These are phyloP conservation scores for Alternaria conjuncta DNA, from an alignment of 2,329 filamentous ascomycete genomes.

Conservation along the genomic window DNA sequence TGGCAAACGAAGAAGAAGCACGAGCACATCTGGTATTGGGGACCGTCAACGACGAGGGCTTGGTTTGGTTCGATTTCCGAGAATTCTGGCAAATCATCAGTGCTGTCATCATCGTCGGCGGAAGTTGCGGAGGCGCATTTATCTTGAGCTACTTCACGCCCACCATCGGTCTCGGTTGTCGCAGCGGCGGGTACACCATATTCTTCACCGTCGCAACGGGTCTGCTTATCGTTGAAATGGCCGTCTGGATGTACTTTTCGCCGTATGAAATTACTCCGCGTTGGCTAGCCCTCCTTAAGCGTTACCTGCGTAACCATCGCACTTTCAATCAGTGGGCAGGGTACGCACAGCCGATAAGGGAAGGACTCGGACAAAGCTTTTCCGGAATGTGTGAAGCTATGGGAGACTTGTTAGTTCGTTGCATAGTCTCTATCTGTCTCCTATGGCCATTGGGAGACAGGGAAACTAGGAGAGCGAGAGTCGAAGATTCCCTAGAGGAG, in stretches of 20 bases:
- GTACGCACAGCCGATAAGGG: constrained; percentile 12
- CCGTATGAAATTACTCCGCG: constrained; percentile 23
- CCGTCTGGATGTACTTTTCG: constrained; percentile 42
- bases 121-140: constrained; percentile 49
- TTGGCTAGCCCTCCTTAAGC: constrained; percentile 12
- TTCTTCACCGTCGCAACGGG: constrained; percentile 44
- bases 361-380: constrained; percentile 9
- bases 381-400: constrained; percentile 8
- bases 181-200: constrained; percentile 53
- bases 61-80: constrained; percentile 53
- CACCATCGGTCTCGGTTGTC: constrained; percentile 54
- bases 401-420: constrained; percentile 9
- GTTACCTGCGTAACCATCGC: constrained; percentile 22
- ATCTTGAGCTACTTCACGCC: constrained; percentile 54
- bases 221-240: constrained; percentile 49
- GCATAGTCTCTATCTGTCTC: constrained; percentile 7
- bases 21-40: constrained; percentile 47
- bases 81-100: constrained; percentile 53
- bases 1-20: constrained; percentile 42
- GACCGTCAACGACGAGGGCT: constrained; percentile 39
- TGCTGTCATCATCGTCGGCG: constrained; percentile 47
- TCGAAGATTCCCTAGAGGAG: constrained; percentile 9
- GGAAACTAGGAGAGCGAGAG: background rate
- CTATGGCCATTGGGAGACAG: constrained; percentile 12
- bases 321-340: constrained; percentile 15